Percentiles rank a stretch among this genome's conserved stretches.
Evolutionary conservation across 768 basidiomycete species (phyloP).

Genomic region (Lentinus brumalis): DNA sequence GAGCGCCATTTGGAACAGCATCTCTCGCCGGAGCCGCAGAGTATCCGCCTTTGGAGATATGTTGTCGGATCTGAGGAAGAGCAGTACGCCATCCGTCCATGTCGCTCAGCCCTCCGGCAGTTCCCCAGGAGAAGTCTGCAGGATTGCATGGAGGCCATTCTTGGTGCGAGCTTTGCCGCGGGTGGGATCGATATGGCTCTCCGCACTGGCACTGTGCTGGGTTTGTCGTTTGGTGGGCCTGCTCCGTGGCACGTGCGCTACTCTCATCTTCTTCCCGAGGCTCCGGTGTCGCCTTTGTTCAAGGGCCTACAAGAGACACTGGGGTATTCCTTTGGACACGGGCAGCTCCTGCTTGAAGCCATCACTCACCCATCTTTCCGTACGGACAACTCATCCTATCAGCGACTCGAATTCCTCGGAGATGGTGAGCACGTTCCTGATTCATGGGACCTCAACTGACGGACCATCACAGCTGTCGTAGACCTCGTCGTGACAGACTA

Average conservation of each 20-base stretch:
- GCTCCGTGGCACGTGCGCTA: slow-evolving; percentile 70
- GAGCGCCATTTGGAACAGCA: slow-evolving; percentile 63
- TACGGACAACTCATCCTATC: slow-evolving; percentile 64
- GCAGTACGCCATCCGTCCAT: slow-evolving; percentile 28
- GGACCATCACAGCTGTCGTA: slow-evolving; percentile 53
- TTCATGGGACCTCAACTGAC: neutral
- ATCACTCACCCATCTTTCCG: slow-evolving; percentile 85
- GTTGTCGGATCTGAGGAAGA: slow-evolving; percentile 42
- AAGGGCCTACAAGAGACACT: slow-evolving; percentile 58
- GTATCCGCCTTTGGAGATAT: slow-evolving; percentile 61
- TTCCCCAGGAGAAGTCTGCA: slow-evolving; percentile 74
- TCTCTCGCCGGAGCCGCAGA: slow-evolving; percentile 60
- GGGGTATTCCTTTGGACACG: slow-evolving; percentile 69
- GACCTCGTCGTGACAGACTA: slow-evolving; percentile 73
- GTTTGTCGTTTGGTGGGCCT: slow-evolving; percentile 72
- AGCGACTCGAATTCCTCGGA: slow-evolving; percentile 86
- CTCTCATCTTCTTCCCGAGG: slow-evolving; percentile 31
- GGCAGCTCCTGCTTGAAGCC: slow-evolving; percentile 71
- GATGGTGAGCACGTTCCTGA: slow-evolving; percentile 60
- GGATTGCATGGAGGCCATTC: slow-evolving; percentile 85
- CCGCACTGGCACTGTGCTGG: slow-evolving; percentile 60
- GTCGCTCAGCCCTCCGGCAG: slow-evolving; percentile 42
- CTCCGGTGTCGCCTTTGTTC: slow-evolving; percentile 50
- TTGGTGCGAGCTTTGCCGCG: slow-evolving; percentile 74
- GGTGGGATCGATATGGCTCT: slow-evolving; percentile 76